Evolutionary conservation across 441 rosid genomes (phyloP).

Genomic region (Populus tomentosa): DNA sequence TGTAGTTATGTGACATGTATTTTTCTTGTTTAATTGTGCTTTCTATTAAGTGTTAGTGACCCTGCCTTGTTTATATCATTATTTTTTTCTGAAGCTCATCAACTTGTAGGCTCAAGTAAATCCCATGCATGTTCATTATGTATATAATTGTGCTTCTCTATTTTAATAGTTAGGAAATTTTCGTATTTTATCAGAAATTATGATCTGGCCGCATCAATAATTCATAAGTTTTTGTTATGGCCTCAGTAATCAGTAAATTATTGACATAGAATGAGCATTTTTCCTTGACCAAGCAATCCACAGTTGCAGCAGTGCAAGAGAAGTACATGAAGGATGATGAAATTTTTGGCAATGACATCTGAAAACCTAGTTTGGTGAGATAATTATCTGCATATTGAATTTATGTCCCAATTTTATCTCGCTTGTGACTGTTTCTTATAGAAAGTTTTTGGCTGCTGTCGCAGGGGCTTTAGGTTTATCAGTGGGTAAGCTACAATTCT

Average conservation of each 20-base stretch:
- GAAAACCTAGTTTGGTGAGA: slow-evolving; percentile 9
- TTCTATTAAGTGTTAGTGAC: background rate
- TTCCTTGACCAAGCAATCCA: slow-evolving; percentile 54
- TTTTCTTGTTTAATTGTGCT: background rate
- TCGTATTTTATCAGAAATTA: no score
- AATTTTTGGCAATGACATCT: slow-evolving; percentile 13
- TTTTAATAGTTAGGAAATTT: background rate
- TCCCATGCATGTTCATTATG: background rate
- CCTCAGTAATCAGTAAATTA: background rate
- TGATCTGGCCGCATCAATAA: background rate
- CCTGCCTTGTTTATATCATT: background rate
- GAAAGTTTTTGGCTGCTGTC: background rate
- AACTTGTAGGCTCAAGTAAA: background rate
- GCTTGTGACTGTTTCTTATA: background rate
- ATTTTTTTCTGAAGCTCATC: background rate
- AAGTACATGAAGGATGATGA: slow-evolving; percentile 74
- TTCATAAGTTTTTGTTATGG: background rate
- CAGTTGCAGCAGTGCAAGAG: slow-evolving; percentile 88
- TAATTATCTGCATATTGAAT: background rate
- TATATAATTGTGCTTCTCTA: background rate
- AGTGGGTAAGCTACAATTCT: background rate
- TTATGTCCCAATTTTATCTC: background rate
- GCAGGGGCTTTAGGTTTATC: background rate
- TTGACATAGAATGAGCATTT: slow-evolving; percentile 6
- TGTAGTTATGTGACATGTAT: background rate